These are phyloP conservation scores for Monilinia laxa DNA, from an alignment of 2,329 filamentous ascomycete genomes.

Conservation along the genomic window DNA sequence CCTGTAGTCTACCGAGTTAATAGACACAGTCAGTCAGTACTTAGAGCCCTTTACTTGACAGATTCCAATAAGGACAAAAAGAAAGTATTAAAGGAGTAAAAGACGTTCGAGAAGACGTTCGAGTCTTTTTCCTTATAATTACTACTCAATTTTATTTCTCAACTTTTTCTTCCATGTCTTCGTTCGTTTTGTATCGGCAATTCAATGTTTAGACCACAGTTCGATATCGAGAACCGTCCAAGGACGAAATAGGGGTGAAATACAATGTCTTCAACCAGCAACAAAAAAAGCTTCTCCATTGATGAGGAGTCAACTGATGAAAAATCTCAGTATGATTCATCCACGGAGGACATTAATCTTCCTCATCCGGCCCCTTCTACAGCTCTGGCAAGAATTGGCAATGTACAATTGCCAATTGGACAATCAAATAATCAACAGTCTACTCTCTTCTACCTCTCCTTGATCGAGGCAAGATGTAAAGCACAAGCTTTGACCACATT, in stretches of 20 bases:
- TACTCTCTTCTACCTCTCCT: constrained; percentile 36
- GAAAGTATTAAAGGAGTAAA: background rate
- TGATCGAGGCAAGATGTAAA: constrained; percentile 38
- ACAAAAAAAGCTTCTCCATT: constrained; percentile 2
- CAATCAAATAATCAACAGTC: constrained; percentile 32
- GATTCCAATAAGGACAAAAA: background rate
- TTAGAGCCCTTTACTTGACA: constrained; percentile 14
- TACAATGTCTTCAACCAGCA: constrained; percentile 5
- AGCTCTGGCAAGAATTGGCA: constrained; percentile 18
- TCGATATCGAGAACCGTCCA: constrained; percentile 15
- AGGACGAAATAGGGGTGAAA: constrained; percentile 8
- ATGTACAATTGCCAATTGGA: constrained; percentile 26
- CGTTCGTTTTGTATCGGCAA: constrained; percentile 1
- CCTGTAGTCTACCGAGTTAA: background rate
- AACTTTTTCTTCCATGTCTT: background rate
- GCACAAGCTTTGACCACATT: constrained; percentile 34
- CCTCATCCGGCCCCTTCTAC: constrained; percentile 19
- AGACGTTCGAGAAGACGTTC: too few species aligned
- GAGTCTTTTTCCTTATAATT: too few species aligned
- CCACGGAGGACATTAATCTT: constrained; percentile 16
- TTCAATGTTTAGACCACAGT: constrained; percentile 18
- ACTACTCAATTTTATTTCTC: too few species aligned
- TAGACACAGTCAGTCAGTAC: background rate
- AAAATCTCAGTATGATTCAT: constrained; percentile 19
- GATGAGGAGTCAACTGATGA: constrained; percentile 1